Base-by-base conservation (phyloP, 768 basidiomycete species). In the Paxillus rubicundulus region DNA sequence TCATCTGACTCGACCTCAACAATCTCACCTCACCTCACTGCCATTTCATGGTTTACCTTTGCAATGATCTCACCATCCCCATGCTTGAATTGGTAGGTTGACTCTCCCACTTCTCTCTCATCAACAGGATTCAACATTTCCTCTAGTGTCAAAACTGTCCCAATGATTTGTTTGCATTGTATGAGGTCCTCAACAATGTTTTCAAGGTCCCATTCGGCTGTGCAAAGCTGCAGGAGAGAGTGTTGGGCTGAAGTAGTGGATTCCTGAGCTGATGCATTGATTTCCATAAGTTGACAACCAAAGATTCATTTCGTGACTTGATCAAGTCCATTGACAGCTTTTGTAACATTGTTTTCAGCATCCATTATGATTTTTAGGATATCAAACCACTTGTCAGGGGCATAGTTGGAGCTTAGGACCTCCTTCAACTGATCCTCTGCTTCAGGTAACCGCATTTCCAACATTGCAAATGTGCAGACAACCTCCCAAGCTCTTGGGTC, bases 101-200 rank as follows among this genome's bases (percentile, higher is more conserved):
- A 49, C 39, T 39, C n/a, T 37, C 37, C 16, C 12, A 49, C 36
- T 18, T 38, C 47, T 37, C 30, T n/a, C 36, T 66, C 64, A 27
- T 54, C 56, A 39, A 38, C 39, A 4, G 51, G 52, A 52, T 62
- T 53, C 24, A 64, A 24, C 16, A 62, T 47, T 13, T 53, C 56
- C 14, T 61, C 54, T 6, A 61, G 9, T 2, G 54, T 49, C 10
- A 44, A 36, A 16, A 47, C 7, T 7, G 21, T 38, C 30, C 57
- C 53, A 45, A 48, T 50, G 47, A 64, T 58, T 5, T 28, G 49
- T 28, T 46, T 53, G 13, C 48, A 36, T 30, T 47, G 16, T 39
- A 42, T 56, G 39, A 64, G 47, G 37, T 61, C 39, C 4, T 47
- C 20, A 9, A 63, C 45, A 32, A 18, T 32, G 4, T 13, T 34